Evolutionary conservation across 2,329 filamentous ascomycete genomes (phyloP).

Genomic region (Fusarium incarnatum): DNA sequence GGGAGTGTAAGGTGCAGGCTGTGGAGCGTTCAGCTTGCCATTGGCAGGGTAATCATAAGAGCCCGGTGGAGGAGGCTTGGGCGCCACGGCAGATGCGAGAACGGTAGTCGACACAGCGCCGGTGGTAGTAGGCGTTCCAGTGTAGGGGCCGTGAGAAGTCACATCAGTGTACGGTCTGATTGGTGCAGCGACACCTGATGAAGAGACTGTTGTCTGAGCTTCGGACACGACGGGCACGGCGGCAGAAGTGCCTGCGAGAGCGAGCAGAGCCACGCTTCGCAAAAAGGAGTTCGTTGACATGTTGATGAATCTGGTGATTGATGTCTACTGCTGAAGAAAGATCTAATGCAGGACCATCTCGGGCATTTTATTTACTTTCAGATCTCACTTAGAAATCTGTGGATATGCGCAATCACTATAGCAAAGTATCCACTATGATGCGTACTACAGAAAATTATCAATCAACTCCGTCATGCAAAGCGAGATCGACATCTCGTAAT

Average conservation of each 20-base stretch:
- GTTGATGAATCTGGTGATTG: not conserved
- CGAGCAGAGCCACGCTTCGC: constrained; percentile 16
- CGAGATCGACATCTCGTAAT: constrained; percentile 12
- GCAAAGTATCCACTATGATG: constrained; percentile 23
- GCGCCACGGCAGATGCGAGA: constrained; percentile 65
- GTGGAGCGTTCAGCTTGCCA: constrained; percentile 72
- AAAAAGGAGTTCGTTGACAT: constrained; percentile 18
- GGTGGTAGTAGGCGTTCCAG: constrained; percentile 72
- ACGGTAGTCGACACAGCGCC: constrained; percentile 73
- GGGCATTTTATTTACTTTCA: not conserved
- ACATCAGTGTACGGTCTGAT: constrained; percentile 63
- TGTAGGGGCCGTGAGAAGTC: constrained; percentile 76
- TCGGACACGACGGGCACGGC: constrained; percentile 53
- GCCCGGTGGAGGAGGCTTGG: constrained; percentile 68
- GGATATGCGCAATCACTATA: not conserved
- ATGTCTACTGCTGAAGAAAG: not conserved
- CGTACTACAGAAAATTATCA: not conserved
- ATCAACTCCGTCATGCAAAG: constrained; percentile 11
- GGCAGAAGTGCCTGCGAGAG: constrained; percentile 19
- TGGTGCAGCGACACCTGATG: constrained; percentile 45
- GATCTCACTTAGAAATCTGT: not conserved
- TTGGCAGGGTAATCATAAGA: constrained; percentile 78
- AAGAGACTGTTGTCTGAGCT: constrained; percentile 52
- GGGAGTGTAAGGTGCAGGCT: constrained; percentile 79
- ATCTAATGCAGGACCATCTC: not conserved